Conservation (phyloP, 139 green algal genomes). For the Micromonas pusilla region DNA sequence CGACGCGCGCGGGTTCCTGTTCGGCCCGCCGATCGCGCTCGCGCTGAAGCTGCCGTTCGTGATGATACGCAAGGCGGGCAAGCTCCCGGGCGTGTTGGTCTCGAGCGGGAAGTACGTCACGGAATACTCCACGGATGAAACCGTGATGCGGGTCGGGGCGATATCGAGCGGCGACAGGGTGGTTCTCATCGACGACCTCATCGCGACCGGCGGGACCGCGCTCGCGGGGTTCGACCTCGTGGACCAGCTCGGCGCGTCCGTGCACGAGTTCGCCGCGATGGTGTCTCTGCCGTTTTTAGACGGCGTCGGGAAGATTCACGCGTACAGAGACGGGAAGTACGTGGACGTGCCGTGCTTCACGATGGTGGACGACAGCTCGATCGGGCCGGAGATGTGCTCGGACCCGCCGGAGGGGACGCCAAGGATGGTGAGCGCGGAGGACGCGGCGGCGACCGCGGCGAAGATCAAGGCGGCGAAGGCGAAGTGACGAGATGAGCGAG, state of each 20-base stretch:
- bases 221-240: constrained; percentile 51
- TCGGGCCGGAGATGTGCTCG: constrained; percentile 15
- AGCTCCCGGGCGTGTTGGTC: constrained; percentile 74
- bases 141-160: constrained; percentile 90
- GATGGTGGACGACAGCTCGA: constrained; percentile 25
- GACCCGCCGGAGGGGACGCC: constrained; percentile 14
- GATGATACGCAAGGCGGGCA: constrained; percentile 89
- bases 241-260: constrained; percentile 59
- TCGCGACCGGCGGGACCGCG: constrained; percentile 96
- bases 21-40: constrained; percentile 88
- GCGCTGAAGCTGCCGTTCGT: constrained; percentile 80
- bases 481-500: neutral
- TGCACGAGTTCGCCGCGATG: constrained; percentile 74
- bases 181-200: constrained; percentile 92
- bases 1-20: constrained; percentile 96
- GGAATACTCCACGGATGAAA: constrained; percentile 69
- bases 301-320: constrained; percentile 32
- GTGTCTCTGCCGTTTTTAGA: constrained; percentile 71
- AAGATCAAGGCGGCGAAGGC: neutral
- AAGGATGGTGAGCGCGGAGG: constrained; percentile 3
- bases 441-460: neutral
- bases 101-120: constrained; percentile 27
- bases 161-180: constrained; percentile 76
- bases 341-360: constrained; percentile 30
- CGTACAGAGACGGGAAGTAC: constrained; percentile 27